These are phyloP conservation scores for Durio zibethinus DNA, from an alignment of 345 rosid species.

Conservation along the genomic window DNA sequence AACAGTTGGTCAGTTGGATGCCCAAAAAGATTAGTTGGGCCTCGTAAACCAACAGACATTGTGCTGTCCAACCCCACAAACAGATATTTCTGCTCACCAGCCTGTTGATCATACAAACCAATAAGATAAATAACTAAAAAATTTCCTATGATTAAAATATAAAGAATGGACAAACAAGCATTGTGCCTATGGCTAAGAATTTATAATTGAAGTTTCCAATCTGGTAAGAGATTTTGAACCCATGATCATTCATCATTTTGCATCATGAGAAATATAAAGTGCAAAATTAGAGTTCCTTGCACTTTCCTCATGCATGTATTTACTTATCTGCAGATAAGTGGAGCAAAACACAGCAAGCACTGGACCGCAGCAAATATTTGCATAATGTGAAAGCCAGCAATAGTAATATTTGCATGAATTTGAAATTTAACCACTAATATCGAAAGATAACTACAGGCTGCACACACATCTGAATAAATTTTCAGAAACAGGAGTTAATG, in stretches of 20 bases:
- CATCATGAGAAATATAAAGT: not conserved
- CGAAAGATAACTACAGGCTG: not conserved
- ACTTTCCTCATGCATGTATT: not conserved
- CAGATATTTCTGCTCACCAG: conserved; percentile 57
- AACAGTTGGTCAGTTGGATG: conserved; percentile 86
- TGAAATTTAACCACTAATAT: conserved; percentile 4
- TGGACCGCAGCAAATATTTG: not conserved
- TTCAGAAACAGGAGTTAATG: not conserved
- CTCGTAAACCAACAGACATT: conserved; percentile 67
- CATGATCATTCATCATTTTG: not conserved
- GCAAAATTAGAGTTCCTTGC: not conserved
- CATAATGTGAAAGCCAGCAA: not conserved
- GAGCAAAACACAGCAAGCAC: not conserved
- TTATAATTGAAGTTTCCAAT: not conserved
- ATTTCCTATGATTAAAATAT: not conserved
- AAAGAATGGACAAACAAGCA: conserved; percentile 4
- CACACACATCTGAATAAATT: not conserved
- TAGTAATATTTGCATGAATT: not conserved
- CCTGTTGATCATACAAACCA: conserved; percentile 34
- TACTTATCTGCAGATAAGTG: not conserved
- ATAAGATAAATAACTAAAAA: conserved; percentile 9
- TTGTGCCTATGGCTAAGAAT: not conserved
- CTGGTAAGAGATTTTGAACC: not conserved
- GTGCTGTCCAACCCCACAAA: conserved; percentile 92
- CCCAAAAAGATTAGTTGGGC: conserved; percentile 95